A percentile compares a stretch with the other conserved stretches of the same genome.
Conservation (phyloP, 2,329 filamentous ascomycete species). For the Orbilia javanica region DNA sequence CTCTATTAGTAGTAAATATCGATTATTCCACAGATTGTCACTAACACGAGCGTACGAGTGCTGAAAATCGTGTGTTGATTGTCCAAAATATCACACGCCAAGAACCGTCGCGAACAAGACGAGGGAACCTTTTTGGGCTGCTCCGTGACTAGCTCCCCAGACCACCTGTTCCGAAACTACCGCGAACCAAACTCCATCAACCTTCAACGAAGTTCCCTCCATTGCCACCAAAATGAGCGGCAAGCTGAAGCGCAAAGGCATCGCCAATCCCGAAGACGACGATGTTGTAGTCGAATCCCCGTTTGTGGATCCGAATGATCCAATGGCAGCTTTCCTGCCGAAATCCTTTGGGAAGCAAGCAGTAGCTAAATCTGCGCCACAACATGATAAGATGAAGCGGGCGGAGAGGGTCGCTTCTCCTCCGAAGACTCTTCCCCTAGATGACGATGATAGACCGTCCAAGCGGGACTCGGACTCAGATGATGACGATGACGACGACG, state of each 20-base stretch:
- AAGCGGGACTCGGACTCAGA: constrained; percentile 79
- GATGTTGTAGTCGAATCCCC: constrained; percentile 72
- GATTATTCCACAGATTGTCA: too few species aligned
- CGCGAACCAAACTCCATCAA: too few species aligned
- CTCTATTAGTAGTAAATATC: too few species aligned
- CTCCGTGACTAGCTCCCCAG: too few species aligned
- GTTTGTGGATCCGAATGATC: constrained; percentile 74
- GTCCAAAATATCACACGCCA: neutral
- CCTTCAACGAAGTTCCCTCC: too few species aligned
- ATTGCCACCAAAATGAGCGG: constrained; percentile 41
- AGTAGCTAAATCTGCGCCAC: constrained; percentile 62
- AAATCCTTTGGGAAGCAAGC: constrained; percentile 86
- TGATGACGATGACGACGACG: too few species aligned
- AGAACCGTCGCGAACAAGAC: too few species aligned
- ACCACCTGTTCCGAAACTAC: too few species aligned
- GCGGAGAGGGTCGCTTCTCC: constrained; percentile 30
- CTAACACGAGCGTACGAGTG: neutral
- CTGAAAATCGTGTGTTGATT: neutral
- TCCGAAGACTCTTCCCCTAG: constrained; percentile 30
- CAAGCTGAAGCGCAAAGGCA: constrained; percentile 47
- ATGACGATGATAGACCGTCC: constrained; percentile 70
- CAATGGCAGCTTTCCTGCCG: constrained; percentile 82
- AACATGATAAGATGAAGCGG: constrained; percentile 54
- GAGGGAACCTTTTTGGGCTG: too few species aligned
- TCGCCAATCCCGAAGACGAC: constrained; percentile 66